Conservation (phyloP, 306 rosid species). For the Fragaria ananassa region DNA sequence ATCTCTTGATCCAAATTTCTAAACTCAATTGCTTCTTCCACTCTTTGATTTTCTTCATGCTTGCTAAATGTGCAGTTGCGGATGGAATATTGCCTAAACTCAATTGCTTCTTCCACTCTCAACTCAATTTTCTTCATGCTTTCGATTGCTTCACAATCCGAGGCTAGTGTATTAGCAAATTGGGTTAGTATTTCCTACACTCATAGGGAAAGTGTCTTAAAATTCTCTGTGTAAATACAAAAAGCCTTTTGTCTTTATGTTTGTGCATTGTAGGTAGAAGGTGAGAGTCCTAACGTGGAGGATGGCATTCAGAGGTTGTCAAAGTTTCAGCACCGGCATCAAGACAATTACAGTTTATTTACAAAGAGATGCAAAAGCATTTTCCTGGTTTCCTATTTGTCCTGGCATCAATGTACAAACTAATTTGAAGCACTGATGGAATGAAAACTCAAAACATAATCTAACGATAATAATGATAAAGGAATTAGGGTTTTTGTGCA, state of each 20-base stretch:
- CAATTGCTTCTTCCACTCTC: too few species aligned
- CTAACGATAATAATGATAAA: constrained; percentile 3
- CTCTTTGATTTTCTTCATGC: not conserved
- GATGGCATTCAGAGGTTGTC: not conserved
- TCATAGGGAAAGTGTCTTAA: not conserved
- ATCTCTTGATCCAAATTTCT: not conserved
- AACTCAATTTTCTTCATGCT: too few species aligned
- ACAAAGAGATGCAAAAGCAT: not conserved
- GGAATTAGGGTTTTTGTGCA: constrained; percentile 10
- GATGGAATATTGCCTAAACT: not conserved
- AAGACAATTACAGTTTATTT: not conserved
- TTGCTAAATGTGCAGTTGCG: not conserved
- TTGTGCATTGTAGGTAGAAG: not conserved
- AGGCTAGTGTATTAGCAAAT: not conserved
- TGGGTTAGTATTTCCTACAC: not conserved
- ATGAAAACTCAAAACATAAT: constrained; percentile 17
- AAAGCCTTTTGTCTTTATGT: not conserved
- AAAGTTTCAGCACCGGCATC: not conserved
- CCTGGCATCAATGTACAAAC: constrained; percentile 46
- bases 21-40: not conserved
- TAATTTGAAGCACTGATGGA: constrained; percentile 30
- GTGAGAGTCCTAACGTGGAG: not conserved
- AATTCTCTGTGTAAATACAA: not conserved
- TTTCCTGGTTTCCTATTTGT: constrained; percentile 25
- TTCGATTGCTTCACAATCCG: not conserved